Conservation (phyloP, 1,284 basidiomycete genomes). For the Anthracocystis setariae region DNA sequence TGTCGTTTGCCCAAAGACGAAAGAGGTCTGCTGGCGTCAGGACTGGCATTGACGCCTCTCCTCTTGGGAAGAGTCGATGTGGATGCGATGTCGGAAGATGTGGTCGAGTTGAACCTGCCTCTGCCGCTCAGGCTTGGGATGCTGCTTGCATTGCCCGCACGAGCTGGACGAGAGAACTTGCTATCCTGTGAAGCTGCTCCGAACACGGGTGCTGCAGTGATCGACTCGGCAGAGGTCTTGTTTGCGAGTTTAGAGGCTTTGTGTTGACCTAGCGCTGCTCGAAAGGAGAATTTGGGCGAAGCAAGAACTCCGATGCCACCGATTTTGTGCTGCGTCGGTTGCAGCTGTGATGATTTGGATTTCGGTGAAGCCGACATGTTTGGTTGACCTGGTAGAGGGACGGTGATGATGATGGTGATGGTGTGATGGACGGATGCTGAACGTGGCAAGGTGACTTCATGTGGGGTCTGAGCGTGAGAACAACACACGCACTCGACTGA, state of each 20-base stretch:
- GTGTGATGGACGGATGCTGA: neutral
- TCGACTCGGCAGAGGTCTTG: neutral
- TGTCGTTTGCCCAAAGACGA: constrained; percentile 35
- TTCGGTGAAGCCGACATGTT: constrained; percentile 32
- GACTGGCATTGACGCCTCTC: constrained; percentile 7
- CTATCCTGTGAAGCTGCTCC: constrained; percentile 6
- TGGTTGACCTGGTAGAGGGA: neutral
- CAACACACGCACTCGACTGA: constrained; percentile 10
- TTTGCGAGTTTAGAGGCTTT: constrained; percentile 24
- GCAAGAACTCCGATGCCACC: constrained; percentile 16
- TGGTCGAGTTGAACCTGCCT: constrained; percentile 20
- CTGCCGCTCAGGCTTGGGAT: constrained; percentile 27
- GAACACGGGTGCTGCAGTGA: neutral
- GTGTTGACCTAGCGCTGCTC: constrained; percentile 29
- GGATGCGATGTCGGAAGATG: constrained; percentile 10
- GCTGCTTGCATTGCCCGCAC: constrained; percentile 10
- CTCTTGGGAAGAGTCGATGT: constrained; percentile 9
- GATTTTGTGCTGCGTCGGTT: constrained; percentile 3
- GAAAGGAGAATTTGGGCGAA: constrained; percentile 45
- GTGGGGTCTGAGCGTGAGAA: constrained; percentile 6
- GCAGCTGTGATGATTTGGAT: constrained; percentile 16
- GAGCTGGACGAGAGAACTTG: constrained; percentile 4
- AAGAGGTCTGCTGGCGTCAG: constrained; percentile 9
- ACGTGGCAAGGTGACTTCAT: neutral
- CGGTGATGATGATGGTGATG: constrained; percentile 15